Evolutionary conservation across 2,329 filamentous ascomycete species (phyloP).

Genomic region (Apiospora malaysiana): DNA sequence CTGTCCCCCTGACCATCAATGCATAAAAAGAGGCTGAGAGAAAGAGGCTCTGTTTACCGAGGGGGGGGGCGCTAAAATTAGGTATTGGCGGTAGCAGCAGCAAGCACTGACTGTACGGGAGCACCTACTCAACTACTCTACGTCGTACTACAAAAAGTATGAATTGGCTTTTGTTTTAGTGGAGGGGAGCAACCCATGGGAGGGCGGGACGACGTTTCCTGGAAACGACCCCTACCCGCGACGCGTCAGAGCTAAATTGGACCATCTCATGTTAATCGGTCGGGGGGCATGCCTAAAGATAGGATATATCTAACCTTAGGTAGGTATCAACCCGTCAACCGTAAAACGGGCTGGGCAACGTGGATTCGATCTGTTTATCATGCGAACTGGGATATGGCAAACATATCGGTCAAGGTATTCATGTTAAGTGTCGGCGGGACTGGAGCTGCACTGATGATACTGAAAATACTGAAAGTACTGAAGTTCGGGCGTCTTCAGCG

Average conservation of each 20-base stretch:
- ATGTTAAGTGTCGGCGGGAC: not conserved
- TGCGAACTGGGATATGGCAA: not conserved
- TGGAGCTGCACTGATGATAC: too few species aligned
- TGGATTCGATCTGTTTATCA: not conserved
- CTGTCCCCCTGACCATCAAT: constrained; percentile 9
- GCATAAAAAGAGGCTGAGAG: constrained; percentile 15
- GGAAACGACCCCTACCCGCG: constrained; percentile 4
- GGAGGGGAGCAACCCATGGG: not conserved
- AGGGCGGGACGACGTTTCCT: not conserved
- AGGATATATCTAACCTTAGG: not conserved
- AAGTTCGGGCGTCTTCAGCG: not conserved
- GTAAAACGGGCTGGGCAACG: too few species aligned
- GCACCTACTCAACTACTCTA: too few species aligned
- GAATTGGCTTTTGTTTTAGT: constrained; percentile 5
- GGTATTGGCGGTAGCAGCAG: not conserved
- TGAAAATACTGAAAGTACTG: not conserved
- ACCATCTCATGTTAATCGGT: not conserved
- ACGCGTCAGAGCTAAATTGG: constrained; percentile 13
- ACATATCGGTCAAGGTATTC: not conserved
- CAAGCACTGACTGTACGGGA: constrained; percentile 7
- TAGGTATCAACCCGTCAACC: too few species aligned
- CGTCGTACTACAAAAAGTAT: too few species aligned
- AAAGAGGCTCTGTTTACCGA: not conserved
- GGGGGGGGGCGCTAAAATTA: constrained; percentile 2
- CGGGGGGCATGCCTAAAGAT: not conserved